These are phyloP conservation scores for Harringtonia lauricola DNA, from an alignment of 2,329 filamentous ascomycete genomes.

Conservation along the genomic window DNA sequence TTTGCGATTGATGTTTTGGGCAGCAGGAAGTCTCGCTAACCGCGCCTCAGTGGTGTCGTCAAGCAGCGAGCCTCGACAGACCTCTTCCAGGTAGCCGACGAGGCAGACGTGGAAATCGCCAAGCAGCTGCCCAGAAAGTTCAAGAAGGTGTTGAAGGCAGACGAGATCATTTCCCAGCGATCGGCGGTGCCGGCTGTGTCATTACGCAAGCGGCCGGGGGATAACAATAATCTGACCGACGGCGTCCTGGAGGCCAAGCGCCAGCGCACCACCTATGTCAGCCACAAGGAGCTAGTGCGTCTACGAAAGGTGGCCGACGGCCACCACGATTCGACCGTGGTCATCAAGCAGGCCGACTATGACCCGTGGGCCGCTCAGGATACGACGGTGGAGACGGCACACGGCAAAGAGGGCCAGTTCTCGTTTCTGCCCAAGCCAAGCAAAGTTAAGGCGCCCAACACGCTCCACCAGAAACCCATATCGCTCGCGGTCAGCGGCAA, in stretches of 20 bases:
- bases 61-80: conserved; percentile 72
- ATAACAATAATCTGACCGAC: conserved; percentile 50
- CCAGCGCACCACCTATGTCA: conserved; percentile 67
- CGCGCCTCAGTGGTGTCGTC: conserved; percentile 60
- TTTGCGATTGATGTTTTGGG: not conserved
- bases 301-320: conserved; percentile 72
- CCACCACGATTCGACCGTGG: conserved; percentile 42
- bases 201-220: conserved; percentile 62
- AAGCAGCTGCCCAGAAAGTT: conserved; percentile 44
- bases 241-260: conserved; percentile 66
- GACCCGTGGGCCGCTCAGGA: conserved; percentile 61
- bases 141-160: conserved; percentile 73
- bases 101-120: conserved; percentile 56
- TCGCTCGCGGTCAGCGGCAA: conserved; percentile 79
- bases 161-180: conserved; percentile 81
- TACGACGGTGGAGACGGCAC: conserved; percentile 19
- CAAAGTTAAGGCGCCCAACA: conserved; percentile 59
- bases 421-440: conserved; percentile 58
- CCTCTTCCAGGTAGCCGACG: conserved; percentile 74
- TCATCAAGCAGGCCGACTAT: conserved; percentile 52
- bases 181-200: conserved; percentile 73
- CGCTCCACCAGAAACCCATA: conserved; percentile 65
- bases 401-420: conserved; percentile 37
- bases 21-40: no score
- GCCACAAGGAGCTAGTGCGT: conserved; percentile 70